Percentiles rank a stretch among this genome's conserved stretches.
These are phyloP conservation scores for Angomonas deanei DNA, from an alignment of 208 protist species.

Conservation along the genomic window DNA sequence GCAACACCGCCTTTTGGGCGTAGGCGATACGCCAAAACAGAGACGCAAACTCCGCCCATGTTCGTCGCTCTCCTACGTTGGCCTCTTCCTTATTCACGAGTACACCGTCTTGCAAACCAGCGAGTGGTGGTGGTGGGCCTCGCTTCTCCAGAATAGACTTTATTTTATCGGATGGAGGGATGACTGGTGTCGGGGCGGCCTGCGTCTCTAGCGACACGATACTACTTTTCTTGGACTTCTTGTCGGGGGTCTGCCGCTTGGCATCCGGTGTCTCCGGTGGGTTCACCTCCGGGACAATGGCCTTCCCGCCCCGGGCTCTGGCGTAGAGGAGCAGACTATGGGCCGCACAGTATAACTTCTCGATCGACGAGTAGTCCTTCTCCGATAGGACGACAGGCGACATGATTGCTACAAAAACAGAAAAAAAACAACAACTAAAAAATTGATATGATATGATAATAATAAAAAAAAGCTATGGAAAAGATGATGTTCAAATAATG, in stretches of 20 bases:
- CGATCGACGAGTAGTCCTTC: background rate
- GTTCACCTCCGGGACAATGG: background rate
- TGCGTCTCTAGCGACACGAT: background rate
- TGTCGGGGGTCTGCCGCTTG: background rate
- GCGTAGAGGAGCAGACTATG: background rate
- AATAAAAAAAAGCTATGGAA: background rate
- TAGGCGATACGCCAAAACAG: conserved; percentile 58
- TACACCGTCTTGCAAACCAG: conserved; percentile 3
- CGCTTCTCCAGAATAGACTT: background rate
- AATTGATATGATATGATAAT: too few species aligned
- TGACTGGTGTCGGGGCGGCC: background rate
- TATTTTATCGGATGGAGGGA: background rate
- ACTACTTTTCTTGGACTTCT: background rate
- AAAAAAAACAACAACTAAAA: too few species aligned
- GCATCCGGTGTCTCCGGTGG: background rate
- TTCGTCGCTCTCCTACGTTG: conserved; percentile 20
- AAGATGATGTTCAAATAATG: background rate
- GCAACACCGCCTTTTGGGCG: conserved; percentile 41
- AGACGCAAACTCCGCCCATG: conserved; percentile 65
- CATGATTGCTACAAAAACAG: background rate
- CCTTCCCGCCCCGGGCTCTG: background rate
- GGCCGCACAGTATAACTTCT: background rate
- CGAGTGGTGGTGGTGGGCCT: background rate
- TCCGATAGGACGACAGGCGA: background rate
- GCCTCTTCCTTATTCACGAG: background rate